Percentiles rank a stretch among this genome's conserved stretches.
phyloP scores from a whole-genome alignment of 176 grass and related monocot species.

The Musa schizocarpa region DNA sequence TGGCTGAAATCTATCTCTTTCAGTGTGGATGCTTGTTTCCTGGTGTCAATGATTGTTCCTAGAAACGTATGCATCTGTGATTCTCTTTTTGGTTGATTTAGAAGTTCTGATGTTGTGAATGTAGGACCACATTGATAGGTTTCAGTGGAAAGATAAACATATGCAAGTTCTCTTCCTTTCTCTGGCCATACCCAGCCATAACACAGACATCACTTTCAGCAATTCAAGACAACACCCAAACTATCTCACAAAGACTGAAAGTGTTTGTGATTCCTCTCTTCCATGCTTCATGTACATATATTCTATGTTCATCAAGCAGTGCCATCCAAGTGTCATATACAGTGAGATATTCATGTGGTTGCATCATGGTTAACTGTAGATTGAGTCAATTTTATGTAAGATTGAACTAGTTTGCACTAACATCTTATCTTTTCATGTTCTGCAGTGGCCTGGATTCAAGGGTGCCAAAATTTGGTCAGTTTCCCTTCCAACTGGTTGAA shows the following conservation, averaged over 20 bases:
- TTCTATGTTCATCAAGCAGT: background rate
- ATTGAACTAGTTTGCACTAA: too few relatives aligned
- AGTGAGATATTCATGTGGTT: too few relatives aligned
- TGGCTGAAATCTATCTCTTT: background rate
- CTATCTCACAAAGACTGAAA: background rate
- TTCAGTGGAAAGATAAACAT: background rate
- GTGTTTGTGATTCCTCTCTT: background rate
- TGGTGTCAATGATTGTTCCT: background rate
- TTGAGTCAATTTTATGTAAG: too few relatives aligned
- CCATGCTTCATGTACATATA: background rate
- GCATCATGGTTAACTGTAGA: too few relatives aligned
- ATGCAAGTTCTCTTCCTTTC: background rate
- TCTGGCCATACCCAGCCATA: background rate
- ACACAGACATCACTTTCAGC: background rate
- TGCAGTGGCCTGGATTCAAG: conserved; percentile 33
- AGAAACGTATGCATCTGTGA: background rate
- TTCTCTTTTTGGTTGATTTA: background rate
- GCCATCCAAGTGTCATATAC: too few relatives aligned
- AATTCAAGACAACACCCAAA: background rate
- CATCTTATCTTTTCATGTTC: conserved; percentile 10
- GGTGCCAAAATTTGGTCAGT: conserved; percentile 23
- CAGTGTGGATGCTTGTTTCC: background rate
- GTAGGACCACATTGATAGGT: conserved; percentile 1
- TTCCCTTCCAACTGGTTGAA: conserved; percentile 34
- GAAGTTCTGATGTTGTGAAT: background rate